phyloP scores from a whole-genome alignment of 2,329 filamentous ascomycete species.

The Penicillium sp. region DNA sequence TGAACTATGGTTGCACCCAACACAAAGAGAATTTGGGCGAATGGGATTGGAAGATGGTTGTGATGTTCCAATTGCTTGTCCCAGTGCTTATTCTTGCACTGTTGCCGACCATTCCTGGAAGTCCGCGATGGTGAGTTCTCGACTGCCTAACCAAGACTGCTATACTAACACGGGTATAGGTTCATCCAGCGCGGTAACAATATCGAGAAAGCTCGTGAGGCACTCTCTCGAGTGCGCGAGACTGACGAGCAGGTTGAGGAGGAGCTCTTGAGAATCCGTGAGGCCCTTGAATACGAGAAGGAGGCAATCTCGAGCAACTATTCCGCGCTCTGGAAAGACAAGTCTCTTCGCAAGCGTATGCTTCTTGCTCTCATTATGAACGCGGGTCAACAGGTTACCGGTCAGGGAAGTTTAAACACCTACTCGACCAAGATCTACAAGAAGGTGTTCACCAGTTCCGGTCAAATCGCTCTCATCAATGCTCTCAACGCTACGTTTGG shows the following conservation, averaged over 20 bases:
- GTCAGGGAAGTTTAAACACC: slow-evolving; percentile 73
- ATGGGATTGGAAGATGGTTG: slow-evolving; percentile 76
- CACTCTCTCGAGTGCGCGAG: slow-evolving; percentile 65
- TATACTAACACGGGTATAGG: slow-evolving; percentile 21
- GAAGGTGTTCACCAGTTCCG: slow-evolving; percentile 65
- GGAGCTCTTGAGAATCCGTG: slow-evolving; percentile 67
- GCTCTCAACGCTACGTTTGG: slow-evolving; percentile 74
- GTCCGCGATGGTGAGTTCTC: slow-evolving; percentile 62
- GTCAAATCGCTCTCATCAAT: slow-evolving; percentile 73
- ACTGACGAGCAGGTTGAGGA: slow-evolving; percentile 70
- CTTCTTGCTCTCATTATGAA: slow-evolving; percentile 70
- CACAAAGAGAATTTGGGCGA: slow-evolving; percentile 63
- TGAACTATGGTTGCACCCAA: slow-evolving; percentile 67
- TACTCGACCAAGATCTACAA: slow-evolving; percentile 78
- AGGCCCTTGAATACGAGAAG: slow-evolving; percentile 73
- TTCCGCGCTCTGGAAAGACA: slow-evolving; percentile 71
- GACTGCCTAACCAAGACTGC: slow-evolving; percentile 33
- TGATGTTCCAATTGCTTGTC: slow-evolving; percentile 74
- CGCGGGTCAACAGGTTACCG: slow-evolving; percentile 72
- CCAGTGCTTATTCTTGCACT: slow-evolving; percentile 65
- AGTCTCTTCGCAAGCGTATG: slow-evolving; percentile 69
- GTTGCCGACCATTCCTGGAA: slow-evolving; percentile 70
- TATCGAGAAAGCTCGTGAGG: slow-evolving; percentile 63
- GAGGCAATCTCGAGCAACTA: slow-evolving; percentile 69
- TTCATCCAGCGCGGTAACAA: slow-evolving; percentile 64